Evolutionary conservation across 2,329 filamentous ascomycete genomes (phyloP).

Genomic region (Xylariales sp.): DNA sequence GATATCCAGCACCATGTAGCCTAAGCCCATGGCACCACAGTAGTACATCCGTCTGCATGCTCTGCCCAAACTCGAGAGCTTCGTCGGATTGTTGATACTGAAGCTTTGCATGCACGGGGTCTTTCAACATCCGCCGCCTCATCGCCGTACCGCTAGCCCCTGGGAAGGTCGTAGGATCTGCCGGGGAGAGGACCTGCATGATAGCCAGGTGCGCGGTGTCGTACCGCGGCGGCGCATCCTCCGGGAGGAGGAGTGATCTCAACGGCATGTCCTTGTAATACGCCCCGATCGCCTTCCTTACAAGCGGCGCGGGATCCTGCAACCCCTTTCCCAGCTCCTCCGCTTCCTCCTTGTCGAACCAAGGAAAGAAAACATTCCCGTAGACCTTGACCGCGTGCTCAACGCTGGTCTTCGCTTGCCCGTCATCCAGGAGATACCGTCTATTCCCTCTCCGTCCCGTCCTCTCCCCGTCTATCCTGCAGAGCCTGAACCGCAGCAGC

Average conservation of each 20-base stretch:
- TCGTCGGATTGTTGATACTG: constrained; percentile 6
- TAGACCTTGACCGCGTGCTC: background rate
- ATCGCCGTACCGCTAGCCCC: background rate
- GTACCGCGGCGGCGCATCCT: background rate
- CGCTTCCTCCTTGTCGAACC: background rate
- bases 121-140: background rate
- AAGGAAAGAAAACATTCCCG: constrained; percentile 8
- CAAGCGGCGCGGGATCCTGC: background rate
- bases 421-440: background rate
- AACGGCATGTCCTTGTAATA: background rate
- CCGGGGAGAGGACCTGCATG: background rate
- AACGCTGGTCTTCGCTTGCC: background rate
- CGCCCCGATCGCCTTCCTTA: background rate
- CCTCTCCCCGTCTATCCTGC: background rate
- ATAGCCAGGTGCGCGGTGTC: background rate
- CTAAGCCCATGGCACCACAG: constrained; percentile 9
- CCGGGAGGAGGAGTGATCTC: background rate
- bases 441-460: too few relatives aligned
- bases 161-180: background rate
- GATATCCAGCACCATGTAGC: constrained; percentile 11
- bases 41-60: constrained; percentile 7
- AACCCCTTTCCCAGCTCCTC: background rate
- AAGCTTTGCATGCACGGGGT: constrained; percentile 3
- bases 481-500: constrained; percentile 5
- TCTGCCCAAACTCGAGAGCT: constrained; percentile 6